Evolutionary conservation across 2,329 filamentous ascomycete species (phyloP).

Genomic region (Colletotrichum simmondsii): DNA sequence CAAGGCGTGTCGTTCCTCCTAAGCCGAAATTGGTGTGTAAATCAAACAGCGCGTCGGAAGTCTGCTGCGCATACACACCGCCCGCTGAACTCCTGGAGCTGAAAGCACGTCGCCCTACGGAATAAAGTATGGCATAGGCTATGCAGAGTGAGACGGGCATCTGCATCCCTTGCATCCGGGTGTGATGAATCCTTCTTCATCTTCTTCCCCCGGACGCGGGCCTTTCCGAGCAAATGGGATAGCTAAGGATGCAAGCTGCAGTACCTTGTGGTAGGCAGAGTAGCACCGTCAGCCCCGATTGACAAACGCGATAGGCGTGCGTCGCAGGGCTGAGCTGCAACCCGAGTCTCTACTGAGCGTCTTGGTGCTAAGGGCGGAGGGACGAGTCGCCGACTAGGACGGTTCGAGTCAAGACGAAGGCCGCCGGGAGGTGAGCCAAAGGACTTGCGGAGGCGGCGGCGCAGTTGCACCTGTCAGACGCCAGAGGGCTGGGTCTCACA

Average conservation of each 20-base stretch:
- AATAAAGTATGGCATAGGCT: background rate
- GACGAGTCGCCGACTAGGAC: background rate
- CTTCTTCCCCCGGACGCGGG: background rate
- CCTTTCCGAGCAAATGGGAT: constrained; percentile 2
- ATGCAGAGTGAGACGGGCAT: background rate
- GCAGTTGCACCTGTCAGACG: constrained; percentile 24
- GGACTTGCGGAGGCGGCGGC: constrained; percentile 4
- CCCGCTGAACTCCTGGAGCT: background rate
- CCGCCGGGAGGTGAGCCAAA: background rate
- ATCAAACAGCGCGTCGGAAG: background rate
- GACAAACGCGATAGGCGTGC: background rate
- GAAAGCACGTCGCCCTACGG: background rate
- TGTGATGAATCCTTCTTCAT: background rate
- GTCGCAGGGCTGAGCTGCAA: constrained; percentile 12
- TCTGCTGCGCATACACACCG: background rate
- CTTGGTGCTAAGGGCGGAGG: background rate
- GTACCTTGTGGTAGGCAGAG: background rate
- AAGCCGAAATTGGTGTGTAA: background rate
- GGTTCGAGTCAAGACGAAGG: background rate
- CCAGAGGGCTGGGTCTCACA: background rate
- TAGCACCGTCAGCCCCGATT: background rate
- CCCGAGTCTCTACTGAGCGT: background rate
- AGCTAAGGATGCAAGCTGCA: background rate
- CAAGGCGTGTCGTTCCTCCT: background rate
- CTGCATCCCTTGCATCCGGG: background rate